Evolutionary conservation across 805 yeast species (phyloP).

Genomic region (Metschnikowia similis): DNA sequence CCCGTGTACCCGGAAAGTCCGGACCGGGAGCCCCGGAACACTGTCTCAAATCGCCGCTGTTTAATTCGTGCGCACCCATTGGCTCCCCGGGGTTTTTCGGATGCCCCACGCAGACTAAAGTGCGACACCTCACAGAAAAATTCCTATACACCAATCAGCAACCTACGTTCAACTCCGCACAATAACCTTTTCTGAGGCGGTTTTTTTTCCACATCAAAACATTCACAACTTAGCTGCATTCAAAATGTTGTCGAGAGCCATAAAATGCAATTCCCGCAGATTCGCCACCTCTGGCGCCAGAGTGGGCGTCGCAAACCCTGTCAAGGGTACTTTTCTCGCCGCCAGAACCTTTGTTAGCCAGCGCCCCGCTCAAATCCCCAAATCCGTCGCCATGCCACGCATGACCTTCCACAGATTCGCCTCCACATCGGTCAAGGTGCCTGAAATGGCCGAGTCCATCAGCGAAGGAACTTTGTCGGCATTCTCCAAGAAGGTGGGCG

Average conservation of each 20-base stretch:
- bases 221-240: not conserved
- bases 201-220: not conserved
- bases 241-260: slow-evolving; percentile 33
- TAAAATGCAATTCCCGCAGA: slow-evolving; percentile 28
- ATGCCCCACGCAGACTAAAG: slow-evolving; percentile 7
- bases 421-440: slow-evolving; percentile 70
- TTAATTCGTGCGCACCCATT: slow-evolving; percentile 15
- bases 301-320: slow-evolving; percentile 2
- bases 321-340: slow-evolving; percentile 11
- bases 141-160: slow-evolving; percentile 1
- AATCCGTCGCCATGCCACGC: slow-evolving; percentile 11
- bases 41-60: not conserved
- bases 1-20: too few species aligned
- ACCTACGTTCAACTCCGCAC: not conserved
- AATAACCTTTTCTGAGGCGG: not conserved
- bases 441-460: slow-evolving; percentile 97
- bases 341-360: slow-evolving; percentile 19
- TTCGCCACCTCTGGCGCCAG: slow-evolving; percentile 16
- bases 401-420: slow-evolving; percentile 35
- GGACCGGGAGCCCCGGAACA: not conserved
- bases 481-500: slow-evolving; percentile 75
- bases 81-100: slow-evolving; percentile 19
- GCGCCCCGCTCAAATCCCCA: not conserved
- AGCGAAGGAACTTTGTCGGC: slow-evolving; percentile 89
- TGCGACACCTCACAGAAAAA: slow-evolving; percentile 2